phyloP scores from a whole-genome alignment of 2,329 filamentous ascomycete genomes.

The Coniosporium tulheliwenetii region DNA sequence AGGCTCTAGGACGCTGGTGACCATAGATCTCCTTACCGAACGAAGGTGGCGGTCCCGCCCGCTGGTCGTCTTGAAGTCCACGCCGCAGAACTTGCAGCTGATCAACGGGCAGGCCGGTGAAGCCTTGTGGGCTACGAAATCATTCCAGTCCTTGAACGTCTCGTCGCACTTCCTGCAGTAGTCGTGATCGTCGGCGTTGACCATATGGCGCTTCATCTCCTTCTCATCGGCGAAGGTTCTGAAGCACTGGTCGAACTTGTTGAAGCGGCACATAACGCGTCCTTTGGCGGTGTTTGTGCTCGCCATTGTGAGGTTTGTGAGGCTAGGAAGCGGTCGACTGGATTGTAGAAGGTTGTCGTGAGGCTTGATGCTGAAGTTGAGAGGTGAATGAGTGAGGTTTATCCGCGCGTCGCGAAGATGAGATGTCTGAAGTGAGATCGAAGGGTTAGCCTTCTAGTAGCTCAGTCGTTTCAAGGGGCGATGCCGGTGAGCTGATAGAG shows the following conservation, averaged over 20 bases:
- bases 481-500: no score
- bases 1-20: no score
- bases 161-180: slow-evolving; percentile 30
- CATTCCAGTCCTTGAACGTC: slow-evolving; percentile 16
- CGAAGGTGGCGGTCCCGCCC: slow-evolving; percentile 37
- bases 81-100: slow-evolving; percentile 30
- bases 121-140: slow-evolving; percentile 16
- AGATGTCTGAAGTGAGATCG: no score
- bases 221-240: slow-evolving; percentile 27
- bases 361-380: no score
- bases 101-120: slow-evolving; percentile 3
- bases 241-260: slow-evolving; percentile 30
- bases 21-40: slow-evolving; percentile 20
- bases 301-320: slow-evolving; percentile 5
- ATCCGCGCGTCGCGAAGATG: no score
- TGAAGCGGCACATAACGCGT: no score
- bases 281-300: no score
- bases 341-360: no score
- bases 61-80: slow-evolving; percentile 37
- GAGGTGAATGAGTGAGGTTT: no score
- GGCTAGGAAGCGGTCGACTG: no score
- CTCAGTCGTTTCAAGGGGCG: no score
- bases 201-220: slow-evolving; percentile 37
- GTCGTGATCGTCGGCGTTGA: slow-evolving; percentile 23
- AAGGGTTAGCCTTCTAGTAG: no score